Percentiles rank a stretch among this genome's conserved stretches.
phyloP scores from a whole-genome alignment of 2,329 filamentous ascomycete genomes.

The Colletotrichum graminicola region DNA sequence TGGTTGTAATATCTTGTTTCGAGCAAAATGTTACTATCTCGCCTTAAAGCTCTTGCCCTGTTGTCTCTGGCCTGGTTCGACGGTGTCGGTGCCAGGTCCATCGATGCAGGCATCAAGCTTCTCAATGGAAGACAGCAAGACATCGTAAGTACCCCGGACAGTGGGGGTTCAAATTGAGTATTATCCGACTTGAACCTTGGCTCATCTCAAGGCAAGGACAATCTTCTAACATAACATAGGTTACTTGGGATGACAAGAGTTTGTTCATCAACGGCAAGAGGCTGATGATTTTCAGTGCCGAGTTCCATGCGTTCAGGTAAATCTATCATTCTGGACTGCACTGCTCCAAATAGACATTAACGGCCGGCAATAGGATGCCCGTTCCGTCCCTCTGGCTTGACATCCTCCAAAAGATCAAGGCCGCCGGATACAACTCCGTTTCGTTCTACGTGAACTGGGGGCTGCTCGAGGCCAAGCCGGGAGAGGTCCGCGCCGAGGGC shows the following conservation, averaged over 20 bases:
- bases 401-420: conserved; percentile 80
- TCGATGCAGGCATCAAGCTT: conserved; percentile 20
- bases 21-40: conserved; percentile 34
- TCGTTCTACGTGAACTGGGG: conserved; percentile 82
- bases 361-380: conserved; percentile 45
- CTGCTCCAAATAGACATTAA: not conserved
- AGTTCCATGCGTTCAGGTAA: conserved; percentile 71
- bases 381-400: conserved; percentile 66
- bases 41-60: conserved; percentile 22
- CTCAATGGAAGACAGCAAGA: conserved; percentile 40
- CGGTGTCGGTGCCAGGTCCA: conserved; percentile 16
- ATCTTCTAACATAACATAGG: conserved; percentile 42
- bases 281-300: conserved; percentile 74
- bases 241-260: conserved; percentile 77
- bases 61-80: conserved; percentile 27
- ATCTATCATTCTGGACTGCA: not conserved
- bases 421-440: conserved; percentile 77
- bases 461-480: conserved; percentile 75
- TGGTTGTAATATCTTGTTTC: not conserved
- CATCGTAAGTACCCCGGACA: conserved; percentile 21
- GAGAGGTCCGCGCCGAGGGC: conserved; percentile 73
- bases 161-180: fast-evolving
- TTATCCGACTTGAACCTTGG: not conserved
- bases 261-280: conserved; percentile 76
- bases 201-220: fast-evolving